Percentiles rank a stretch among this genome's conserved stretches.
Evolutionary conservation across 75 land plant species (phyloP).

Genomic region (Pinus albicaulis): DNA sequence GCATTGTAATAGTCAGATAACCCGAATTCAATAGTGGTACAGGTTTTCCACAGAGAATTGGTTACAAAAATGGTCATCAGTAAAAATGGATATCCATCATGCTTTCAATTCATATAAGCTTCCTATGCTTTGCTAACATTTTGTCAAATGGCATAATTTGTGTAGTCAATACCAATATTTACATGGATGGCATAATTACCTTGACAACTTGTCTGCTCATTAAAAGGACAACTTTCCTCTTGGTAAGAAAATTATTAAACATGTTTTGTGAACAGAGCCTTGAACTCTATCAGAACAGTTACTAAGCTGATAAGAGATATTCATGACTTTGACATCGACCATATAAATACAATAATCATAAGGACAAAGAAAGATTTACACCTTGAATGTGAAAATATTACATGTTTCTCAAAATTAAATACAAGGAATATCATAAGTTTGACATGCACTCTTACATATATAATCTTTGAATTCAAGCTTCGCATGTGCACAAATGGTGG

Average conservation of each 20-base stretch:
- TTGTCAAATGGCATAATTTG: not conserved
- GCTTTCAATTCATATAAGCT: not conserved
- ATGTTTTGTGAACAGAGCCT: not conserved
- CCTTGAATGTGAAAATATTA: not conserved
- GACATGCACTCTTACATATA: not conserved
- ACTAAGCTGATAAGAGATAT: not conserved
- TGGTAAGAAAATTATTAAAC: not conserved
- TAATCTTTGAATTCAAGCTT: not conserved
- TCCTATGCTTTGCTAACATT: not conserved
- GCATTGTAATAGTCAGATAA: no score
- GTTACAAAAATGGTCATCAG: no score
- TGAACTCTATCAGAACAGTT: not conserved
- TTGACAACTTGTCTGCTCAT: not conserved
- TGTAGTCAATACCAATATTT: not conserved
- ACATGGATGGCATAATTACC: not conserved
- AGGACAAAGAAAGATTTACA: not conserved
- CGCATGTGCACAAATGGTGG: constrained; percentile 1
- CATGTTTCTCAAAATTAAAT: not conserved
- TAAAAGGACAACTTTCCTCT: not conserved
- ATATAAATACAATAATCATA: not conserved
- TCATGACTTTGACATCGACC: not conserved
- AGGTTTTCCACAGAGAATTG: no score
- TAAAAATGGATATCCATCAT: no score
- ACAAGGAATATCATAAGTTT: not conserved
- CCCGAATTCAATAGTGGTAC: no score